Evolutionary conservation across 805 yeast species (phyloP).

Genomic region (Torulaspora quercuum): DNA sequence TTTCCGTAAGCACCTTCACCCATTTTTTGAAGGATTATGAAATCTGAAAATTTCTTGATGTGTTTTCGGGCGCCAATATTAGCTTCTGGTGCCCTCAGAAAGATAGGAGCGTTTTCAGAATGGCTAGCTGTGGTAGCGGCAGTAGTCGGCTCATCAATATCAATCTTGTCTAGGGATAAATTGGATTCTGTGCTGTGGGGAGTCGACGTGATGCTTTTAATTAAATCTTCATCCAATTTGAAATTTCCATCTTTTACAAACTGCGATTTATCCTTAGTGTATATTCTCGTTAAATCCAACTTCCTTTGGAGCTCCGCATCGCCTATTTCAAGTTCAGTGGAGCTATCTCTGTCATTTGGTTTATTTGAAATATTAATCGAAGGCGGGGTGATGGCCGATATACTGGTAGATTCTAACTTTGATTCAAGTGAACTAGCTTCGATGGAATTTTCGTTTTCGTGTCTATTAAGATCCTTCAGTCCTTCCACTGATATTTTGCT

Average conservation of each 20-base stretch:
- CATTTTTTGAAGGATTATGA: constrained; percentile 65
- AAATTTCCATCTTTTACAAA: constrained; percentile 37
- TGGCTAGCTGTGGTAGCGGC: constrained; percentile 8
- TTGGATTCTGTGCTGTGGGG: constrained; percentile 16
- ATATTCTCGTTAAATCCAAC: constrained; percentile 31
- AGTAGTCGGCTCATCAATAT: constrained; percentile 4
- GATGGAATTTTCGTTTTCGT: not conserved
- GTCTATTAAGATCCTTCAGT: constrained; percentile 15
- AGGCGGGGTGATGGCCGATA: constrained; percentile 1
- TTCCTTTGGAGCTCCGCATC: constrained; percentile 27
- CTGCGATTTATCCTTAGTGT: constrained; percentile 32
- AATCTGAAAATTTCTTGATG: constrained; percentile 68
- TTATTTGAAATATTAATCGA: not conserved
- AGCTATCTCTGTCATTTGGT: not conserved
- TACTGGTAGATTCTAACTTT: constrained; percentile 1
- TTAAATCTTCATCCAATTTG: constrained; percentile 32
- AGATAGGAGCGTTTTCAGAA: constrained; percentile 10
- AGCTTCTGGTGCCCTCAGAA: constrained; percentile 24
- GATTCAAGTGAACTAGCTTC: constrained; percentile 4
- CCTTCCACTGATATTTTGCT: constrained; percentile 23
- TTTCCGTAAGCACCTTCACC: constrained; percentile 98
- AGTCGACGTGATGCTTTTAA: constrained; percentile 32
- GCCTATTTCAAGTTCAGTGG: constrained; percentile 5
- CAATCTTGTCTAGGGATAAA: constrained; percentile 7
- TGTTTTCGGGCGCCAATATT: constrained; percentile 66